phyloP scores from a whole-genome alignment of 306 rosid genomes.

The Sicyos edulis region DNA sequence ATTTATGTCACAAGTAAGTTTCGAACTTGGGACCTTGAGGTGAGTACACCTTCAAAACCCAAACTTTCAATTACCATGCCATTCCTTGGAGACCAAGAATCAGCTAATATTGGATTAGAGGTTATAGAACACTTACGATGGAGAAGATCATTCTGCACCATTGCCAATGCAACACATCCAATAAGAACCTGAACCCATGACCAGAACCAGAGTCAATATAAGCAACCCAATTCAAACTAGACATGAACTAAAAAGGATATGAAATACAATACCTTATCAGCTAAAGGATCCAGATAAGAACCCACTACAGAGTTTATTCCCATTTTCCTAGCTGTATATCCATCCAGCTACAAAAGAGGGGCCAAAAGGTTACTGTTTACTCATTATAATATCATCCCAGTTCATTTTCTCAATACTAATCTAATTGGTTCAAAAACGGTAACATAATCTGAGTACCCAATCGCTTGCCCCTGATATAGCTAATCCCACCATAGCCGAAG shows the following conservation, averaged over 20 bases:
- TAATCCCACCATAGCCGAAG: constrained; percentile 70
- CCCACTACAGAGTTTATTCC: constrained; percentile 89
- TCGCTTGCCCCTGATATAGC: constrained; percentile 77
- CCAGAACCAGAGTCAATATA: background rate
- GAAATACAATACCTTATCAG: constrained; percentile 62
- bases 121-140: constrained; percentile 52
- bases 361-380: background rate
- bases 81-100: background rate
- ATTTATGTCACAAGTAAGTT: no score
- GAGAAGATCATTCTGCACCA: constrained; percentile 78
- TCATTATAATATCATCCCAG: background rate
- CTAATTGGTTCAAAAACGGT: background rate
- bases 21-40: no score
- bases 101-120: background rate
- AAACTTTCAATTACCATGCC: no score
- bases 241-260: background rate
- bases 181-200: constrained; percentile 62
- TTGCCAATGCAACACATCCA: constrained; percentile 83
- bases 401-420: background rate
- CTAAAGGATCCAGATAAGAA: constrained; percentile 94
- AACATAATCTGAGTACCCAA: constrained; percentile 48
- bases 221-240: background rate
- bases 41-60: no score
- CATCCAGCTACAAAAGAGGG: constrained; percentile 62
- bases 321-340: constrained; percentile 82